Evolutionary conservation across 768 basidiomycete genomes (phyloP), one percentile per base, ranked within the genome.

Genomic region (Albatrellus ellisii): DNA sequence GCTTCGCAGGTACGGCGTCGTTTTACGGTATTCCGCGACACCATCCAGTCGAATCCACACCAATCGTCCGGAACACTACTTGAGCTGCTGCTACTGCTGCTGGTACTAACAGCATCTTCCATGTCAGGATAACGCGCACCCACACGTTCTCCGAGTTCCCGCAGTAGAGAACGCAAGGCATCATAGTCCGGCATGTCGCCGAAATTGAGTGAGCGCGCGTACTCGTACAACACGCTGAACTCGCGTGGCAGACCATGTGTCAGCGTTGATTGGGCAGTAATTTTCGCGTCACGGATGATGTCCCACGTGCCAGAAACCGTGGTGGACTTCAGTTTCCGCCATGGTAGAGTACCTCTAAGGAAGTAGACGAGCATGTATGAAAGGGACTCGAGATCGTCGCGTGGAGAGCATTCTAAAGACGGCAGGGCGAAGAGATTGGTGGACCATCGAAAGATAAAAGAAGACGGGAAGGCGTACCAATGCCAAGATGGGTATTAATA

Each of bases 181-280:
- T 77, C 79, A 52, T 91, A 92, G 59, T 92, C 89, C 8, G 88
- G 89, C 29, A 86, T 67, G 63, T 91, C 88, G 53, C 85, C 85
- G 51, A 90, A 91, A 48, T 80, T 80, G 26, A 92, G 74, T 2
- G 76, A 77, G 34, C 88, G 74, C 17, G 81, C 77, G 61, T 91
- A 91, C 34, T 60, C 60, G 59, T 80, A 82, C 51, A 89, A 70
- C 41, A 86, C 73, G 48, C 80, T 81, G 45, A 89, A 86, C 60
- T 90, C 86, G 36, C 76, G 69, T 11, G 84, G 85, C 42, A 89
- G 73, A 4, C 80, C 77, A 41, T 77, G 72, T 7, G 83, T 85
- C 41, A 89, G 69, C 3, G 77, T 62, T n/a, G 70, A 58, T 50
- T 80, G 74, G 26, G 72, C 68, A 24, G 73, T 70, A 32, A 84